phyloP scores from a whole-genome alignment of 179 eudicot species.

The Drosera spatulata region DNA sequence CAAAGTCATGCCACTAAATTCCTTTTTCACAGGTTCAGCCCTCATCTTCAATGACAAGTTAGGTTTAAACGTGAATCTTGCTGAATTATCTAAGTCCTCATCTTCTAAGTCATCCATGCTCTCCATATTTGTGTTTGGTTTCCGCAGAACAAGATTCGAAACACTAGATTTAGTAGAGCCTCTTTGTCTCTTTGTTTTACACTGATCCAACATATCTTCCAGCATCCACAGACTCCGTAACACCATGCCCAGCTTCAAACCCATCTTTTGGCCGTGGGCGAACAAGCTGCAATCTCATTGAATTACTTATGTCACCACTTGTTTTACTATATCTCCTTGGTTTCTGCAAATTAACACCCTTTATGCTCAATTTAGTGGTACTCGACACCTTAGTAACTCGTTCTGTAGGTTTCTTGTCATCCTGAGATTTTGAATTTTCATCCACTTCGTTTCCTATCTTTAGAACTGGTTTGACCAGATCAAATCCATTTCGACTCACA shows the following conservation, averaged over 20 bases:
- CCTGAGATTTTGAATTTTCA: constrained; percentile 22
- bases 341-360: constrained; percentile 27
- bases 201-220: background rate
- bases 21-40: constrained; percentile 47
- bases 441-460: constrained; percentile 61
- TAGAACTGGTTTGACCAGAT: constrained; percentile 70
- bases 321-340: constrained; percentile 32
- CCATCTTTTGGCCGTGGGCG: constrained; percentile 10
- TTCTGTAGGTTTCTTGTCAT: constrained; percentile 26
- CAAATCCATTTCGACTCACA: constrained; percentile 33
- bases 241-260: constrained; percentile 7
- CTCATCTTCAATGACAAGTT: constrained; percentile 61
- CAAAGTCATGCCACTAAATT: constrained; percentile 56
- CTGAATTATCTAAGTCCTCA: constrained; percentile 25
- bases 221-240: too few species aligned
- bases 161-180: constrained; percentile 12
- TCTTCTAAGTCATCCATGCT: constrained; percentile 43
- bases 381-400: constrained; percentile 13
- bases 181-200: constrained; percentile 3
- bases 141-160: constrained; percentile 44
- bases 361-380: constrained; percentile 19
- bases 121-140: constrained; percentile 31
- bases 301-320: constrained; percentile 29
- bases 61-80: constrained; percentile 40
- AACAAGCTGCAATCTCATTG: constrained; percentile 27